Conservation (phyloP, 1,284 basidiomycete genomes). For the Cryptococcus deneoformans region DNA sequence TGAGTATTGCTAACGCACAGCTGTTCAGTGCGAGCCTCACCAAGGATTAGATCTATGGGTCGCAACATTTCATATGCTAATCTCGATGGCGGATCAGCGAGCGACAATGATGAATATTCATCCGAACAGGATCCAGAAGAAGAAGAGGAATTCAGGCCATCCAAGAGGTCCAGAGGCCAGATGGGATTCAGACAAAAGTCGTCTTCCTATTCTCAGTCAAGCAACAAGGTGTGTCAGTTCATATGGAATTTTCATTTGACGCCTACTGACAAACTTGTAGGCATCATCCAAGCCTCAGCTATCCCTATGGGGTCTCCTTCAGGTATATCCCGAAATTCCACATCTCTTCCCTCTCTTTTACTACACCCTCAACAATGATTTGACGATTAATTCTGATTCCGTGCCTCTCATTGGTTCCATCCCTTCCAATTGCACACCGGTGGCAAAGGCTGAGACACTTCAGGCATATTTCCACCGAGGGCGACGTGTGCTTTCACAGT, state of each 20-base stretch:
- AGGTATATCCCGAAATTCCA: slow-evolving; percentile 36
- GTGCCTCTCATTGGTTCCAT: slow-evolving; percentile 47
- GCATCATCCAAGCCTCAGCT: slow-evolving; percentile 13
- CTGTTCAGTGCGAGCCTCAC: slow-evolving; percentile 34
- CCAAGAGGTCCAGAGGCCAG: slow-evolving; percentile 26
- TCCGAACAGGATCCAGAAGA: slow-evolving; percentile 21
- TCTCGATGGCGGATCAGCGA: slow-evolving; percentile 27
- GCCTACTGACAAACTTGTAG: too few relatives aligned
- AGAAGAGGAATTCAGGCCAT: slow-evolving; percentile 38
- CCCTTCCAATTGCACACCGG: slow-evolving; percentile 32
- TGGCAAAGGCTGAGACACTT: slow-evolving; percentile 40
- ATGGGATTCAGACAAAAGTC: slow-evolving; percentile 11
- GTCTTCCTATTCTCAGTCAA: slow-evolving; percentile 8
- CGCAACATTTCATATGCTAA: slow-evolving; percentile 41
- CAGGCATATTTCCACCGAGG: slow-evolving; percentile 42
- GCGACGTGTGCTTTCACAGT: slow-evolving; percentile 39
- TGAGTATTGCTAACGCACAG: slow-evolving; percentile 7
- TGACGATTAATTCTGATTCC: slow-evolving; percentile 43
- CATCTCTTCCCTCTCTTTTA: slow-evolving; percentile 46
- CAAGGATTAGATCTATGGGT: slow-evolving; percentile 36
- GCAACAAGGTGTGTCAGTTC: too few relatives aligned
- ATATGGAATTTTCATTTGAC: too few relatives aligned
- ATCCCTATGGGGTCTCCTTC: slow-evolving; percentile 37
- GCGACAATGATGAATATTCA: slow-evolving; percentile 21
- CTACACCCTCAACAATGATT: slow-evolving; percentile 42